These are phyloP conservation scores for Annulohypoxylon stygium DNA, from an alignment of 495 filamentous ascomycete genomes.

Conservation along the genomic window DNA sequence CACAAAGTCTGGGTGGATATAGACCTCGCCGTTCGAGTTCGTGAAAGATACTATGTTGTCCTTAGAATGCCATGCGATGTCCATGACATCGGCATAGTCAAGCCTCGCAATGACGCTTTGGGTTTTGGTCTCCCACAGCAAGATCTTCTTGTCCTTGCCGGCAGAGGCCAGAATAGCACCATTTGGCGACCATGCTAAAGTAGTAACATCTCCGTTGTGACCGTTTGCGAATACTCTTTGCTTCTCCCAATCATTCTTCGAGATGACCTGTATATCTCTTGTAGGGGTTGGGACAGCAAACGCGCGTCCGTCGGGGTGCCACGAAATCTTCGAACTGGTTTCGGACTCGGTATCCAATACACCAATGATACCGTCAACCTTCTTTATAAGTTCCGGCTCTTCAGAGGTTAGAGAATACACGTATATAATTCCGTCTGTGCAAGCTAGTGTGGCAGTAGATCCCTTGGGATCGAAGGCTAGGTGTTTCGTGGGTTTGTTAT, in stretches of 20 bases:
- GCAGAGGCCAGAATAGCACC: constrained; percentile 88
- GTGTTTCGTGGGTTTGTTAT: constrained; percentile 87
- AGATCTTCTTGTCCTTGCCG: constrained; percentile 81
- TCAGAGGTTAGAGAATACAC: constrained; percentile 87
- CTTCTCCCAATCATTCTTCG: constrained; percentile 85
- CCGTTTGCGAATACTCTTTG: constrained; percentile 81
- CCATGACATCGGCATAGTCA: constrained; percentile 83
- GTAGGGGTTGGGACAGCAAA: constrained; percentile 89
- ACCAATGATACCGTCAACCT: constrained; percentile 87
- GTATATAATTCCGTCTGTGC: constrained; percentile 88
- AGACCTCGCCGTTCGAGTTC: constrained; percentile 89
- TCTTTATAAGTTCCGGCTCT: constrained; percentile 82
- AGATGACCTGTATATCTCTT: constrained; percentile 87
- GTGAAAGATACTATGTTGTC: constrained; percentile 91
- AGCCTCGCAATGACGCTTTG: constrained; percentile 80
- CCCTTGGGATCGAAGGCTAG: constrained; percentile 89
- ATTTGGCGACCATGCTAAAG: constrained; percentile 93
- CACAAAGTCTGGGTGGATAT: constrained; percentile 86
- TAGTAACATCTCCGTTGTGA: constrained; percentile 88
- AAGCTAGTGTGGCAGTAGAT: constrained; percentile 81
- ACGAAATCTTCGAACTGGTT: constrained; percentile 78
- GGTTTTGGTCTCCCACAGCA: constrained; percentile 91
- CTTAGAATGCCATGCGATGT: constrained; percentile 89
- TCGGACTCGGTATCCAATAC: constrained; percentile 83
- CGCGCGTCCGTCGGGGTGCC: constrained; percentile 95